Base-by-base conservation (phyloP, 2,329 filamentous ascomycete species). In the Pseudocercospora vitis region DNA sequence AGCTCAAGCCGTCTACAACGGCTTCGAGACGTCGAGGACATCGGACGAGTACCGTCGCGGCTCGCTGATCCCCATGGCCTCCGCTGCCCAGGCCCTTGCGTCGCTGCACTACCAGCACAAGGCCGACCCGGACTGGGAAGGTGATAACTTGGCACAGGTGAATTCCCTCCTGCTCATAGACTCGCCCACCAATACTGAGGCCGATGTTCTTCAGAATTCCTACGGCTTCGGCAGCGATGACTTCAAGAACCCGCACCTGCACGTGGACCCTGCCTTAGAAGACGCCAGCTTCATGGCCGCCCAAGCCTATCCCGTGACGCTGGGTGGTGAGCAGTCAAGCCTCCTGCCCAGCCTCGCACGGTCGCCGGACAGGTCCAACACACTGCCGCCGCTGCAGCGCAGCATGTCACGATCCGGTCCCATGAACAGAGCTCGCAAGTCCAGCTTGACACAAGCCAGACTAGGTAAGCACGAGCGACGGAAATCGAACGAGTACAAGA, bases 291-390 rank as follows among this genome's bases (percentile, higher is more conserved):
- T 86, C 50, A 56, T 71, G 59, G 61, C 60, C 46, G 64, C 63
- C 45, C 63, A 60, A 29, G 40, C 53, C 19, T 65, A 64, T 45
- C 69, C 84, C 16, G 79, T 81, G 78, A 33, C 74, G 75, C 59
- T 81, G 83, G 62, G 84, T 82, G 53, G 63, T 42, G 62, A 67
- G 29, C 59, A 60, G 23, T 82, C 88, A 66, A 88, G 92, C 64
- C 78, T 94, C 47, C 80, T 96, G 5, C 89, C 91, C 1, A 95
- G 90, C 0, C 75, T 96, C 31, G 81, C 83, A 48, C 86, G 86
- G 56, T 95, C 91, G 7, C 91, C 91, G 0, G 89, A 87, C 50
- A 87, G 91, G 58, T 95, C 91, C 11, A 91, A 91, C 1, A 96
- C 91, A 0, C 79, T 96, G 19, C 91, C 91, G 23, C 90, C 91